A percentile compares a stretch with the other conserved stretches of the same genome.
Evolutionary conservation across 768 basidiomycete species (phyloP).

Genomic region (Sporobolomyces phaffii): DNA sequence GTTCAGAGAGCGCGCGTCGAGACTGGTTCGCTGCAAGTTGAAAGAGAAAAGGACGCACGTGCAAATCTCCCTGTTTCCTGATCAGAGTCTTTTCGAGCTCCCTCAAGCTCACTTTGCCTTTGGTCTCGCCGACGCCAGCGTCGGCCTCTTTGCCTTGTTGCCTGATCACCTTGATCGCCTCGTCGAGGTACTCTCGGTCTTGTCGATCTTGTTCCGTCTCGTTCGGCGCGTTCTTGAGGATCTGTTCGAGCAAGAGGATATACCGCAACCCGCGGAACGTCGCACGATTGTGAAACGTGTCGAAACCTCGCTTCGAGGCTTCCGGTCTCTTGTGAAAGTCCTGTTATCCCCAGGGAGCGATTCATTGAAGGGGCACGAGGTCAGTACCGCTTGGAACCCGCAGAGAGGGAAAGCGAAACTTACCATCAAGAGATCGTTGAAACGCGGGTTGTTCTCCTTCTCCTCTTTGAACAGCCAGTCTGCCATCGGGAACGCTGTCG

Average conservation of each 20-base stretch:
- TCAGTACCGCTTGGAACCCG: too few species aligned
- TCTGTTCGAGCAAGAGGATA: slow-evolving; percentile 71
- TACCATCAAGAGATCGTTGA: slow-evolving; percentile 81
- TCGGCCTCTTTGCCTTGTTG: slow-evolving; percentile 49
- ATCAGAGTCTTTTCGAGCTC: slow-evolving; percentile 69
- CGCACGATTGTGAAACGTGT: slow-evolving; percentile 84
- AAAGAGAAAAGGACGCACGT: slow-evolving; percentile 49
- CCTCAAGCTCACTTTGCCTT: slow-evolving; percentile 86
- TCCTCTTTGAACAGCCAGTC: slow-evolving; percentile 85
- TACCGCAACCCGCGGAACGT: slow-evolving; percentile 86
- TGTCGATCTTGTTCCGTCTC: slow-evolving; percentile 62
- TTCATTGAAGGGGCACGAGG: too few species aligned
- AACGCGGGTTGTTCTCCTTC: slow-evolving; percentile 68
- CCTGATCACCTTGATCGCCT: slow-evolving; percentile 80
- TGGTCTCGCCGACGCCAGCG: slow-evolving; percentile 74
- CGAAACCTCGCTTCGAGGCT: slow-evolving; percentile 67
- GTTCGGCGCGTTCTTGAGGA: slow-evolving; percentile 66
- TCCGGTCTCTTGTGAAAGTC: slow-evolving; percentile 24
- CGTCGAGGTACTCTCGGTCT: slow-evolving; percentile 63
- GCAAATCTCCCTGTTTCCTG: slow-evolving; percentile 69
- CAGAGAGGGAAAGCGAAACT: slow-evolving; percentile 49
- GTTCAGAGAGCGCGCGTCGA: too few species aligned
- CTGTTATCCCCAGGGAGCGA: too few species aligned
- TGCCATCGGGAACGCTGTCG: slow-evolving; percentile 56
- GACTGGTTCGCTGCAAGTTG: too few species aligned